Evolutionary conservation across 2,329 filamentous ascomycete species (phyloP), one percentile per base, ranked within the genome.

Genomic region (Dissoconium aciculare): DNA sequence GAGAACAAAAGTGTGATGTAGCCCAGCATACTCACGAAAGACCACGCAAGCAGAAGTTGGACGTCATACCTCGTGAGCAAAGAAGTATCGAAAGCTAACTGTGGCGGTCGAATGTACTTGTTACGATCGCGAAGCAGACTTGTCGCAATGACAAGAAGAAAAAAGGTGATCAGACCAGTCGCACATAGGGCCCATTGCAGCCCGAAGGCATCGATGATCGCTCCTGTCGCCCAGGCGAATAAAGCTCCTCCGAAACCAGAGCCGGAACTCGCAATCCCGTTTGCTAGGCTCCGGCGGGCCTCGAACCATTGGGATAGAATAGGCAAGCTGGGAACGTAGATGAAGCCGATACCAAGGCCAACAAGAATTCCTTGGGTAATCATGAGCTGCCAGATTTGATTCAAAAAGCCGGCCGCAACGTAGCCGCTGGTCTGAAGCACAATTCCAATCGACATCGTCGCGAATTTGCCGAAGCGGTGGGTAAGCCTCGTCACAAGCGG

Each of bases 1-100:
- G 55, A 61, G 40, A 56, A 64, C 2, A 66, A 43, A n/a, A 66
- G 37, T 2, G 54, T 50, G 32, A 65, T 58, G 34, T 66, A 66
- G 2, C 63, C 63, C 2, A 66, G 42, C 45, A 66, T 56, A 31
- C 50, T 59, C 13, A 57, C 46, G 32, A 66, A 63, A 5, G 50
- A 55, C 56, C 59, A 65, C 0, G 37, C 36, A 3, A 60, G 46
- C 17, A 62, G 40, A 3, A 63, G 38, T 3, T 54, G 11, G 1
- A 58, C 52, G 1, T 49, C 43, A 6, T 49, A 42, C 5, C 49
- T 44, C 4, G 39, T 35, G 1, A 60, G 38, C 3, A 59, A 45
- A 29, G 47, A 31, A 6, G 45, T 30, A 16, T 58, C 44, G 34
- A 62, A 56, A 11, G 48, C 36, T 32, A 52, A 39, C 45, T 55